These are phyloP conservation scores for Gloeophyllum trabeum DNA, from an alignment of 768 basidiomycete species.

Conservation along the genomic window DNA sequence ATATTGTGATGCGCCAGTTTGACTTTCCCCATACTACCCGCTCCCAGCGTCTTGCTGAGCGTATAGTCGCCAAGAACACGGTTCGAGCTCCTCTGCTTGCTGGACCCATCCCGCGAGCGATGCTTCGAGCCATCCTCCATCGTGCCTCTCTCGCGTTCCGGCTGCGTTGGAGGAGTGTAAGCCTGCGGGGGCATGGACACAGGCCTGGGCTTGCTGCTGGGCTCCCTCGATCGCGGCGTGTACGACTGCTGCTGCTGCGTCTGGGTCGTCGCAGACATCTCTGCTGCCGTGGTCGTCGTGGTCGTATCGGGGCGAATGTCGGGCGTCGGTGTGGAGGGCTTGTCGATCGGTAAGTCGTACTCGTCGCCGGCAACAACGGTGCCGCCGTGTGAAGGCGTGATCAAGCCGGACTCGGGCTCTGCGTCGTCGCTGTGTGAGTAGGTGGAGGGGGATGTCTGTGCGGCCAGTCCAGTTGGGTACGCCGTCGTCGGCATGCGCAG, in stretches of 20 bases:
- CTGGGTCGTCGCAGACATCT: conserved; percentile 16
- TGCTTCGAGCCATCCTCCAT: conserved; percentile 7
- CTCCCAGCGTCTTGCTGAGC: conserved; percentile 92
- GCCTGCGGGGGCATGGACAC: conserved; percentile 69
- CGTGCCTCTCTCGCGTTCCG: conserved; percentile 13
- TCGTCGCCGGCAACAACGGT: conserved; percentile 46
- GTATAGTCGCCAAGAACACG: conserved; percentile 89
- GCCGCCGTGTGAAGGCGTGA: conserved; percentile 42
- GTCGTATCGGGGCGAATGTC: conserved; percentile 4
- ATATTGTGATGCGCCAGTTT: conserved; percentile 87
- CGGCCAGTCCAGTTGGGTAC: neutral
- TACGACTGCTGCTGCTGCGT: conserved; percentile 22
- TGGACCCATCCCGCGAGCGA: conserved; percentile 13
- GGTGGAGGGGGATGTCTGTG: neutral
- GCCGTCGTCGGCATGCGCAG: no score
- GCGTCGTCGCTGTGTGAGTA: neutral
- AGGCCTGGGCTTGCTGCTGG: conserved; percentile 37
- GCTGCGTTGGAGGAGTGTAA: conserved; percentile 17
- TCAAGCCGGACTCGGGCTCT: conserved; percentile 12
- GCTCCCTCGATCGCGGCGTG: conserved; percentile 13
- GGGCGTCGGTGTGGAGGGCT: conserved; percentile 7
- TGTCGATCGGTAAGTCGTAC: conserved; percentile 45
- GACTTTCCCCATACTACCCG: conserved; percentile 98
- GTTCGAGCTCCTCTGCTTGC: conserved; percentile 21
- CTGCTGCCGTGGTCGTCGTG: conserved; percentile 3